These are phyloP conservation scores for Aspergillus unguis DNA, from an alignment of 2,329 filamentous ascomycete species.

Conservation along the genomic window DNA sequence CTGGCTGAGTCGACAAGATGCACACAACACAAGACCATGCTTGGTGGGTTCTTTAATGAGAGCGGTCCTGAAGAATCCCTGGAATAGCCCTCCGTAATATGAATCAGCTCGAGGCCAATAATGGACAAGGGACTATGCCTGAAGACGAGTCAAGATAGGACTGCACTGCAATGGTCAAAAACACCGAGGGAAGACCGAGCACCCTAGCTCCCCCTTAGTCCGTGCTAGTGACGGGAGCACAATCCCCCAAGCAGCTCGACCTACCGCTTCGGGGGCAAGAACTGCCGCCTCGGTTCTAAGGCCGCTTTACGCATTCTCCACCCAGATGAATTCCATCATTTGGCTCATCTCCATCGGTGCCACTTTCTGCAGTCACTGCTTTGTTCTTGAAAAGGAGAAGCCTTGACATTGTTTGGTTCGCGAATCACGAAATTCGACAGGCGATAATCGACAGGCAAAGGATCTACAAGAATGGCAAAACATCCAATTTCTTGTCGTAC, in stretches of 20 bases:
- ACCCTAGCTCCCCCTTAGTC: slow-evolving; percentile 11
- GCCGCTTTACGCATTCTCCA: not conserved
- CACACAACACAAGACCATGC: slow-evolving; percentile 2
- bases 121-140: no score
- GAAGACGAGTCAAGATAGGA: no score
- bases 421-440: no score
- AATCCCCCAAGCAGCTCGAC: slow-evolving; percentile 4
- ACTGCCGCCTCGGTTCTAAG: not conserved
- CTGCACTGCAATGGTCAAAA: not conserved
- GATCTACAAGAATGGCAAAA: no score
- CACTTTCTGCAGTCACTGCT: not conserved
- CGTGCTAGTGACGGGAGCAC: slow-evolving; percentile 8
- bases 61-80: not conserved
- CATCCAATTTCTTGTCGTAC: no score
- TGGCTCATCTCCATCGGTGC: not conserved
- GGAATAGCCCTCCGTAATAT: no score
- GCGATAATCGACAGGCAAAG: no score
- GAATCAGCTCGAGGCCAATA: no score
- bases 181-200: slow-evolving; percentile 1
- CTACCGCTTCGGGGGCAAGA: not conserved
- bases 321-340: not conserved
- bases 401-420: no score
- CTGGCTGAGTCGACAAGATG: not conserved
- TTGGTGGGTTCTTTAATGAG: slow-evolving; percentile 12
- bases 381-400: no score